These are phyloP conservation scores for Mycocentrospora acerina DNA, from an alignment of 2,329 filamentous ascomycete species.

Conservation along the genomic window DNA sequence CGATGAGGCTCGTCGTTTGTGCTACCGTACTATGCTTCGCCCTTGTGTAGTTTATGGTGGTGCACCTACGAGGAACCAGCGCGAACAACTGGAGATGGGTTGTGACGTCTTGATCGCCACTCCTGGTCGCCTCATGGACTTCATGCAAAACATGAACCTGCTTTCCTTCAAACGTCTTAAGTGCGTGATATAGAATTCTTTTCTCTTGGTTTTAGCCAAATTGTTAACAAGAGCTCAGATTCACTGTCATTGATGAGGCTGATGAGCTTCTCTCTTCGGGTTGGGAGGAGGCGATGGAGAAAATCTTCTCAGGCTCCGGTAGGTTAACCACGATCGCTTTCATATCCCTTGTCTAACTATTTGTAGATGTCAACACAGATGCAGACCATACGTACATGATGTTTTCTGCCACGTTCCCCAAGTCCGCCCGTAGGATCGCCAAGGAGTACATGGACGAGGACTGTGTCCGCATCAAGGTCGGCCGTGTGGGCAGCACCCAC, in stretches of 20 bases:
- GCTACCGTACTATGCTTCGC: conserved; percentile 91
- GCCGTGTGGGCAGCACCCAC: conserved; percentile 81
- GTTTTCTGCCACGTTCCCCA: conserved; percentile 94
- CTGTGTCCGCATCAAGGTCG: conserved; percentile 80
- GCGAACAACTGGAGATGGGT: conserved; percentile 72
- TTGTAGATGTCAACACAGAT: conserved; percentile 70
- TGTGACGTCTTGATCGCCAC: conserved; percentile 89
- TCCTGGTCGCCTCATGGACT: conserved; percentile 81
- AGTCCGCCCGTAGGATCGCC: conserved; percentile 73
- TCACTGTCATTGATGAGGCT: conserved; percentile 72
- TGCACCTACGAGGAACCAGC: conserved; percentile 68
- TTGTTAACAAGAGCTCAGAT: conserved; percentile 11
- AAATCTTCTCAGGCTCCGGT: conserved; percentile 81
- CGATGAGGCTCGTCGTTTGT: conserved; percentile 87
- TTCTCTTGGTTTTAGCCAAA: background rate
- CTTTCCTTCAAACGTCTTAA: conserved; percentile 75
- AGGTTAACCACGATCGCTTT: conserved; percentile 45
- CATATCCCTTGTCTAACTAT: too few species aligned
- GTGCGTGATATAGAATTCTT: conserved; percentile 39
- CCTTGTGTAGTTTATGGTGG: conserved; percentile 90
- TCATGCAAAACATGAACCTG: conserved; percentile 70
- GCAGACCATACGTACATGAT: conserved; percentile 71
- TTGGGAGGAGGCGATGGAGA: conserved; percentile 74
- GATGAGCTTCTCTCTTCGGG: conserved; percentile 84
- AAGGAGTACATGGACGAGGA: conserved; percentile 72